Conservation (phyloP, 768 basidiomycete genomes). For the Tulasnella sp. region DNA sequence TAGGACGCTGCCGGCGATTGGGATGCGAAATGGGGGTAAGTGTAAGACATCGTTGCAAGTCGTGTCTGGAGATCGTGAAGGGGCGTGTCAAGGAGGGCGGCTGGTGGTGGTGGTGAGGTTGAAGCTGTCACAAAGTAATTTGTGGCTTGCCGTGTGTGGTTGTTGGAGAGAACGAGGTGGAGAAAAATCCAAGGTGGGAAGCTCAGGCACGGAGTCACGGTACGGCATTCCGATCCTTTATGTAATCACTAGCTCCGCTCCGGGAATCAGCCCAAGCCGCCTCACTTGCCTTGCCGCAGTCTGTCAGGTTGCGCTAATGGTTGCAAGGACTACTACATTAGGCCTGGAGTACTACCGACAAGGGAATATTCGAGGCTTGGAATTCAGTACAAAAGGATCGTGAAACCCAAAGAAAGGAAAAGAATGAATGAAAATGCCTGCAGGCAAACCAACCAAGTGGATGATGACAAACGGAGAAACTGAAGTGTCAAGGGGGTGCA, state of each 20-base stretch:
- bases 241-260: not conserved
- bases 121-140: not conserved
- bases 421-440: not conserved
- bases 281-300: too few species aligned
- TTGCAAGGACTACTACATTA: too few species aligned
- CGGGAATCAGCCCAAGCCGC: too few species aligned
- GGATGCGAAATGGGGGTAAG: slow-evolving; percentile 19
- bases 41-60: slow-evolving; percentile 11
- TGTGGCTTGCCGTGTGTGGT: not conserved
- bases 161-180: not conserved
- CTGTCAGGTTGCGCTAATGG: too few species aligned
- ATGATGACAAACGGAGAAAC: not conserved
- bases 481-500: not conserved
- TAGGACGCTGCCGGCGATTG: slow-evolving; percentile 16
- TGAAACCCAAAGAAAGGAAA: not conserved
- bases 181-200: not conserved
- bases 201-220: not conserved
- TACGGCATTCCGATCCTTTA: not conserved
- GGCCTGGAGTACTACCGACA: not conserved
- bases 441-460: not conserved
- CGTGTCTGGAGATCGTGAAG: not conserved
- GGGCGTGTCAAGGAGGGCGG: not conserved
- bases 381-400: not conserved
- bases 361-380: not conserved
- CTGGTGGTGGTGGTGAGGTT: not conserved